These are phyloP conservation scores for Isabelozyma gotoi DNA, from an alignment of 805 yeast genomes.

Conservation along the genomic window DNA sequence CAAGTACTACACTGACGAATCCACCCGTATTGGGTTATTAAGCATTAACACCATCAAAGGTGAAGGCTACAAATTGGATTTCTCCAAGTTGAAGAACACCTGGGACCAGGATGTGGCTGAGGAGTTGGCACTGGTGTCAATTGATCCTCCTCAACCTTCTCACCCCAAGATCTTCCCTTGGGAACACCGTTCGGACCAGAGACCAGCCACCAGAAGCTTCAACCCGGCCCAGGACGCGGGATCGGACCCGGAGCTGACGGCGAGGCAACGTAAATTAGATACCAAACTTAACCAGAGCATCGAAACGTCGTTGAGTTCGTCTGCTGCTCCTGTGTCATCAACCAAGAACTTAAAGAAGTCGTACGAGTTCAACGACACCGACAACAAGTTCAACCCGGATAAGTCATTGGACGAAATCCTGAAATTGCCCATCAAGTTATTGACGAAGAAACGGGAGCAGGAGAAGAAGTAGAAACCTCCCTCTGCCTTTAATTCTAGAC, in stretches of 20 bases:
- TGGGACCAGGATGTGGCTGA: conserved; percentile 18
- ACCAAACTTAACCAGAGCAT: conserved; percentile 1
- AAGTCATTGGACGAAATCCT: conserved; percentile 25
- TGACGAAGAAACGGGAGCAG: conserved; percentile 12
- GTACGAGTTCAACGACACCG: not conserved
- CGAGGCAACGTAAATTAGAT: not conserved
- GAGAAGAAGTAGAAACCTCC: not conserved
- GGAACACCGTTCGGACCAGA: conserved; percentile 22
- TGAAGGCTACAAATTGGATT: conserved; percentile 21
- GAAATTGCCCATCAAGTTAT: conserved; percentile 23
- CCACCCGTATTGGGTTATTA: conserved; percentile 6
- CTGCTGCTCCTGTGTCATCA: not conserved
- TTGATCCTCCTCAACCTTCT: not conserved
- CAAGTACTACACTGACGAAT: conserved; percentile 15
- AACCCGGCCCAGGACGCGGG: conserved; percentile 5
- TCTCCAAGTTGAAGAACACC: conserved; percentile 15
- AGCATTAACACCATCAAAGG: conserved; percentile 8
- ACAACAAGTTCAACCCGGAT: conserved; percentile 20
- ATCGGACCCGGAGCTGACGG: conserved; percentile 1
- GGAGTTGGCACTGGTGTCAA: not conserved
- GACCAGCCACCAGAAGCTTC: conserved; percentile 25
- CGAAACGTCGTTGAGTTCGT: conserved; percentile 5
- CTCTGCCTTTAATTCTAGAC: too few relatives aligned
- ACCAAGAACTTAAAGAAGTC: conserved; percentile 1
- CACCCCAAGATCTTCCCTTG: conserved; percentile 25